phyloP scores from a whole-genome alignment of 768 basidiomycete species.

The Termitomyces sp. region DNA sequence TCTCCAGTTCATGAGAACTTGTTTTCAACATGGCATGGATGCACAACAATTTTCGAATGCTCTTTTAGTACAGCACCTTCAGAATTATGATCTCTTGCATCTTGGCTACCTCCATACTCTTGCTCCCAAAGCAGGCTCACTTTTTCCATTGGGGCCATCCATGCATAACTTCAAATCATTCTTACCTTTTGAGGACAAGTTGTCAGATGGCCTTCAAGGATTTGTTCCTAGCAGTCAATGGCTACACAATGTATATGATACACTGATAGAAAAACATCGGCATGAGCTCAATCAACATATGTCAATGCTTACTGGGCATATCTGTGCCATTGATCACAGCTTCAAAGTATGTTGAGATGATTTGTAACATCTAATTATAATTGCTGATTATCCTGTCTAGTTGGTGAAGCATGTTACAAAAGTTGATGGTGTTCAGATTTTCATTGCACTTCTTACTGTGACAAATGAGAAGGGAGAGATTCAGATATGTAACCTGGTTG shows the following conservation, averaged over 20 bases:
- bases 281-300: conserved; percentile 21
- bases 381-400: too few relatives aligned
- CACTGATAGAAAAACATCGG: conserved; percentile 18
- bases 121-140: neutral
- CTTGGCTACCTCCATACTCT: conserved; percentile 6
- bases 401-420: too few relatives aligned
- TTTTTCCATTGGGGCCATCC: neutral
- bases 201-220: conserved; percentile 16
- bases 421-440: too few relatives aligned
- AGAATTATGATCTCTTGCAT: neutral
- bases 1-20: neutral
- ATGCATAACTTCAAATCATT: conserved; percentile 1
- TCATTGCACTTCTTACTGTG: too few relatives aligned
- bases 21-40: neutral
- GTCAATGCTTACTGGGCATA: conserved; percentile 16
- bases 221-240: conserved; percentile 19
- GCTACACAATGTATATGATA: conserved; percentile 21
- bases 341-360: conserved; percentile 23
- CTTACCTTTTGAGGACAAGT: neutral
- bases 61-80: neutral
- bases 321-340: conserved; percentile 6
- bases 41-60: neutral
- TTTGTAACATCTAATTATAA: too few relatives aligned
- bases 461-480: too few relatives aligned
- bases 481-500: too few relatives aligned